Percentiles rank a stretch among this genome's conserved stretches.
phyloP scores from a whole-genome alignment of 1,139 yeast genomes.

The Candida sp. region DNA sequence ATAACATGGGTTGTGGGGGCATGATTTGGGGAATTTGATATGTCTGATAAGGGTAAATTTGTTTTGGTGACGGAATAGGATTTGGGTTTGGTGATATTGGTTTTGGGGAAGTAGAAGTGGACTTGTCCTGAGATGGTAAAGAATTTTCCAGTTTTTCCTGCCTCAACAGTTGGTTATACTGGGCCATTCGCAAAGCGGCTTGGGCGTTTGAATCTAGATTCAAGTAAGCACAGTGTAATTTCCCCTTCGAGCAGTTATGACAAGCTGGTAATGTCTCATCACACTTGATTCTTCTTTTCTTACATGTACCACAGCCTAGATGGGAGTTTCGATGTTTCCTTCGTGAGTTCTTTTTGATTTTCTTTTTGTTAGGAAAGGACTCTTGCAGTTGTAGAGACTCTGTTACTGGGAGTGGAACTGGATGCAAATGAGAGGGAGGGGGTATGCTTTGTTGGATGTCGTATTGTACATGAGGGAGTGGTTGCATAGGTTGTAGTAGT shows the following conservation, averaged over 20 bases:
- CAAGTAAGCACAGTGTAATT: conserved; percentile 52
- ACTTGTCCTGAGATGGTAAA: conserved; percentile 1
- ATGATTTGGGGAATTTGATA: conserved; percentile 3
- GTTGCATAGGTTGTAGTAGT: conserved; percentile 1
- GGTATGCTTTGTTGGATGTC: neutral
- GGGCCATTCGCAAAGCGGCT: conserved; percentile 51
- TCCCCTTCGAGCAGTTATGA: conserved; percentile 57
- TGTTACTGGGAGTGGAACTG: neutral
- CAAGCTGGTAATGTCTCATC: conserved; percentile 65
- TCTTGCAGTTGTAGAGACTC: conserved; percentile 2
- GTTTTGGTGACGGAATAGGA: neutral
- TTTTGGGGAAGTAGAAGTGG: conserved; percentile 1
- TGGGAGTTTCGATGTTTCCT: conserved; percentile 64
- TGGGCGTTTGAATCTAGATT: conserved; percentile 49
- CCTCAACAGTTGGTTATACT: conserved; percentile 42
- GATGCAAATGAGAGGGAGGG: conserved; percentile 2
- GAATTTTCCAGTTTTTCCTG: conserved; percentile 23
- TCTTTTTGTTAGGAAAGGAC: neutral
- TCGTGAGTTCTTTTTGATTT: conserved; percentile 45
- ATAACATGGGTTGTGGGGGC: conserved; percentile 4
- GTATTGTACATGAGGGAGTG: neutral
- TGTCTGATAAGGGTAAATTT: neutral
- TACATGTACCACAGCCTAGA: conserved; percentile 64
- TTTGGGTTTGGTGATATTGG: neutral
- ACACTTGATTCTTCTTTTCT: conserved; percentile 63